Conservation (phyloP, 805 yeast genomes). For the Komagataella pseudopastoris region DNA sequence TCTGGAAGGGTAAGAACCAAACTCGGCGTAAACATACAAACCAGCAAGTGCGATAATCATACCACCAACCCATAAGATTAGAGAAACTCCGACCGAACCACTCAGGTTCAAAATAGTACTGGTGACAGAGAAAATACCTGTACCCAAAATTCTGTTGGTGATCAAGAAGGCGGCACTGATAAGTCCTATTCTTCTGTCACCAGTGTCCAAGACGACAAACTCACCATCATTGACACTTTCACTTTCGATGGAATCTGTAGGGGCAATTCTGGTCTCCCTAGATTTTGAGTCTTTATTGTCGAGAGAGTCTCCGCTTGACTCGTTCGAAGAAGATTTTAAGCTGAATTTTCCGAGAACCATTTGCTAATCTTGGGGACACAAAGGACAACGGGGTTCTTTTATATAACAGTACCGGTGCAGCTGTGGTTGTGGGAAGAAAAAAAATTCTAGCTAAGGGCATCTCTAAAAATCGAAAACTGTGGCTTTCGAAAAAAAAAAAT, state of each 20-base stretch:
- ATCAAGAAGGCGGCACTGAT: conserved; percentile 42
- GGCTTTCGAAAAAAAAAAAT: neutral
- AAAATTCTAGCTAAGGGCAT: neutral
- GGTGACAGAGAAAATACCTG: conserved; percentile 67
- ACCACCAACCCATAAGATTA: conserved; percentile 28
- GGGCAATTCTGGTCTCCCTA: neutral
- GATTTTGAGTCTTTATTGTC: neutral
- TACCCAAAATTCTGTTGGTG: conserved; percentile 60
- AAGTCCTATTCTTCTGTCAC: neutral
- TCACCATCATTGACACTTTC: neutral
- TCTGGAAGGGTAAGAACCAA: conserved; percentile 24
- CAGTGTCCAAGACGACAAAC: neutral
- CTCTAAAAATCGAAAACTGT: neutral
- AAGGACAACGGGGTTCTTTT: neutral
- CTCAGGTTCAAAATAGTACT: conserved; percentile 36
- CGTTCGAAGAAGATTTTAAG: neutral
- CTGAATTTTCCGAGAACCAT: neutral
- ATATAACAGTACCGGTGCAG: neutral
- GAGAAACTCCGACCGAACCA: conserved; percentile 29
- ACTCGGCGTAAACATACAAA: conserved; percentile 25
- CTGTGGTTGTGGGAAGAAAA: too few relatives aligned
- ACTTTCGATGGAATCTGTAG: neutral
- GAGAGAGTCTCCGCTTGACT: neutral
- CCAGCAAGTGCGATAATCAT: conserved; percentile 24
- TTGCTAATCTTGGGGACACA: neutral